Evolutionary conservation across 352 stramenopile genomes (phyloP).

Genomic region (Pythium oligandrum): DNA sequence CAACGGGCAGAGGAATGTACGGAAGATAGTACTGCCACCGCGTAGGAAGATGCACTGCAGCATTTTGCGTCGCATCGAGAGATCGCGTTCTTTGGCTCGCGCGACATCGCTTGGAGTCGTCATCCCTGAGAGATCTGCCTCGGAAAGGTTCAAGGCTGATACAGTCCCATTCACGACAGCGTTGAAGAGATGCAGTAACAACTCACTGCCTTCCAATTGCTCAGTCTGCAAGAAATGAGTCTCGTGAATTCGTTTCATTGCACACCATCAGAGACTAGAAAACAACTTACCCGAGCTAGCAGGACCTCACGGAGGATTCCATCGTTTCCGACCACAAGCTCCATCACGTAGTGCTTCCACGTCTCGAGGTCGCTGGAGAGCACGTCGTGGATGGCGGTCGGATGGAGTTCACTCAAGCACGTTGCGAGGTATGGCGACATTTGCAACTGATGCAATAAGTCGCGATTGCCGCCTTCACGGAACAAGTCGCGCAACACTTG

Average conservation of each 20-base stretch:
- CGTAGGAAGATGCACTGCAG: constrained; percentile 56
- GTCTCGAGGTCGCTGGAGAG: constrained; percentile 52
- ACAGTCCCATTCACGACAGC: constrained; percentile 39
- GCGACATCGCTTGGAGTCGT: constrained; percentile 22
- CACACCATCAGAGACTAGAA: not conserved
- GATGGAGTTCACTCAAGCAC: constrained; percentile 59
- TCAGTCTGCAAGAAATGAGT: constrained; percentile 29
- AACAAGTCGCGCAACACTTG: constrained; percentile 54
- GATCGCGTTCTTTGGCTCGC: constrained; percentile 26
- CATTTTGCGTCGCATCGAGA: constrained; percentile 34
- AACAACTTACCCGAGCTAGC: constrained; percentile 27
- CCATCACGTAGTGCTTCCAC: constrained; percentile 65
- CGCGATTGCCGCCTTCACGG: constrained; percentile 26
- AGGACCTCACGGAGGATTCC: constrained; percentile 47
- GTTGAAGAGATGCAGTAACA: constrained; percentile 41
- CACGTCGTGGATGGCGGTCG: constrained; percentile 57
- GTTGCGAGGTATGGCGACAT: constrained; percentile 48
- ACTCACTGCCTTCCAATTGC: constrained; percentile 43
- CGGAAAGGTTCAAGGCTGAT: constrained; percentile 30
- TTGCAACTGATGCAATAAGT: constrained; percentile 49
- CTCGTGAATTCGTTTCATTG: too few relatives aligned
- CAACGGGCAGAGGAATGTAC: constrained; percentile 34
- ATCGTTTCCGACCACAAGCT: constrained; percentile 49
- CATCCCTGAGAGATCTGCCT: constrained; percentile 5
- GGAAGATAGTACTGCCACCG: constrained; percentile 38